Evolutionary conservation across 495 filamentous ascomycete species (phyloP).

Genomic region (Penicillium atrosanguineum): DNA sequence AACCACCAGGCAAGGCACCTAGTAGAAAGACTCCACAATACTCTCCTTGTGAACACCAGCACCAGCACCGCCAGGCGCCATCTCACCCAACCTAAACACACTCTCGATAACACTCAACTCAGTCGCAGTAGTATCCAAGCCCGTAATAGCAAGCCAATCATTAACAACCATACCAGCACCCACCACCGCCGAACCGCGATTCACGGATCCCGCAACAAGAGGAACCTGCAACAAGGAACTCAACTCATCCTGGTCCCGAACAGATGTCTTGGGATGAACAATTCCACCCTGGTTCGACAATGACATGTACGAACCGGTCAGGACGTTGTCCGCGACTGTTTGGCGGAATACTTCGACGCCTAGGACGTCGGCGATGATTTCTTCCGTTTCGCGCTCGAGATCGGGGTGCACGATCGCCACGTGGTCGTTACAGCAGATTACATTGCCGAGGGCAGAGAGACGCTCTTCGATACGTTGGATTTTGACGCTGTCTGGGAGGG

Average conservation of each 20-base stretch:
- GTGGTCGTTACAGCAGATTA: conserved; percentile 95
- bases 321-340: conserved; percentile 94
- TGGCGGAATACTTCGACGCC: conserved; percentile 98
- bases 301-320: conserved; percentile 93
- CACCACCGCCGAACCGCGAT: conserved; percentile 89
- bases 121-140: conserved; percentile 93
- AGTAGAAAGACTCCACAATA: conserved; percentile 98
- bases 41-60: conserved; percentile 84
- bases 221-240: conserved; percentile 91
- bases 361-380: conserved; percentile 93
- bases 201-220: conserved; percentile 89
- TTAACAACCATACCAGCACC: conserved; percentile 99
- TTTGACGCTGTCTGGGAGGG: conserved; percentile 82
- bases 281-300: conserved; percentile 95
- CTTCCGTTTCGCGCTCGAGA: conserved; percentile 91
- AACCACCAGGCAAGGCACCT: conserved; percentile 23
- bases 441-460: conserved; percentile 91
- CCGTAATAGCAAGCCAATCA: conserved; percentile 98
- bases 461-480: conserved; percentile 97
- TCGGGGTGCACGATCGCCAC: conserved; percentile 96
- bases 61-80: conserved; percentile 48
- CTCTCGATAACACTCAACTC: conserved; percentile 94
- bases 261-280: conserved; percentile 93
- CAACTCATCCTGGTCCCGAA: conserved; percentile 97
- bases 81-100: conserved; percentile 89